A percentile compares a stretch with the other conserved stretches of the same genome.
Conservation (phyloP, 306 rosid genomes). For the Cucumis cinereus region DNA sequence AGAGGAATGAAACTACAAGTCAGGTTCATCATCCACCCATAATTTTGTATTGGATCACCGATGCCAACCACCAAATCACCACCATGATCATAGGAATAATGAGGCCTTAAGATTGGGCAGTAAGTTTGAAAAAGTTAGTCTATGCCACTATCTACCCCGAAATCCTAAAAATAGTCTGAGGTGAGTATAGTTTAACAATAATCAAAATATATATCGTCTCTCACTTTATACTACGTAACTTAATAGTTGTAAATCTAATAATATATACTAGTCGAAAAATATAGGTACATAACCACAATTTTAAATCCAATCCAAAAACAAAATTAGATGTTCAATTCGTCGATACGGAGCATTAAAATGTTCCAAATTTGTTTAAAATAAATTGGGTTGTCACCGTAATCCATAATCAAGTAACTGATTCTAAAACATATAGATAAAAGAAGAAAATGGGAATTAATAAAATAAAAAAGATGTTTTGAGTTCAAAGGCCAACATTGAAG, state of each 20-base stretch:
- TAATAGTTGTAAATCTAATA: no score
- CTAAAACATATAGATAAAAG: background rate
- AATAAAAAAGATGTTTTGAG: background rate
- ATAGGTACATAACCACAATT: background rate
- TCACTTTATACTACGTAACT: no score
- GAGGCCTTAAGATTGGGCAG: background rate
- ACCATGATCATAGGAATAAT: background rate
- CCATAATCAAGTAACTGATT: background rate
- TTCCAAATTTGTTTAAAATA: background rate
- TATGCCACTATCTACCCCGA: background rate
- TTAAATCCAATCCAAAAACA: background rate
- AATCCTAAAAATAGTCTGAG: background rate
- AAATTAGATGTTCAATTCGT: no score
- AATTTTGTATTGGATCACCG: background rate
- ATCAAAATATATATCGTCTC: no score
- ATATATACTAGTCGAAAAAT: no score
- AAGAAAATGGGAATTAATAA: background rate
- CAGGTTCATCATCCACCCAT: background rate
- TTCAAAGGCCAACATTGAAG: background rate
- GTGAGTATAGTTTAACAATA: no score
- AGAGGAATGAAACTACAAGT: background rate
- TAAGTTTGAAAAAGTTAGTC: background rate
- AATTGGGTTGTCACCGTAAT: background rate
- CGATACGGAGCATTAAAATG: no score
- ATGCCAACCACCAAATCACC: background rate